Base-by-base conservation (phyloP, 768 basidiomycete species). In the Lyophyllum atratum region DNA sequence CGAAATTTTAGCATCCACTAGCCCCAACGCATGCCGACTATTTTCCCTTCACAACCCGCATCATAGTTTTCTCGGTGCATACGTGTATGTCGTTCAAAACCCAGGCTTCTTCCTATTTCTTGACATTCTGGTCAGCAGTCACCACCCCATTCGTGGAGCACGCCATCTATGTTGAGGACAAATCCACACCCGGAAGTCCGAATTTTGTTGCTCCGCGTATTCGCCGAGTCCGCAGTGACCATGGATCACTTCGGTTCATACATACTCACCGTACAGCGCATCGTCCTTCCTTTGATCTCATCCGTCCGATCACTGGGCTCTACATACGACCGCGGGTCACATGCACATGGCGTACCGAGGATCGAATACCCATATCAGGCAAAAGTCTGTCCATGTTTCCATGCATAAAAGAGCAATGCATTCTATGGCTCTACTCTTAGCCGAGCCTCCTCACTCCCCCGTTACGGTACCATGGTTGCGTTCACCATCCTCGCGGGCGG, bases 401-500 rank as follows among this genome's bases (percentile, higher is more conserved):
- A 47, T 7, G 8, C 43, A 47, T 48, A 48, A 48, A 40, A 39
- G 22, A 12, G 14, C 28, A 19, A 34, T 34, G 37, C 34, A 11
- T 34, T 4, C 28, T 8, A 19, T 0, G 10, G 24, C 37, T 22
- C 55, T 17, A 24, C 49, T 33, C 17, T 29, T 33, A 17, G 22
- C 26, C 29, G 4, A 33, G 4, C 28, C 25, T 25, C 25, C 28
- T n/a, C 39, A 7, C 34, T 12, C 15, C 21, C 10, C 5, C 11
- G 37, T 5, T 28, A 10, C 15, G 28, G 10, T 9, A 21, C 29
- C 43, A 89, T 89, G 87, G 87, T 89, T 62, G 78, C 82, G 53
- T 83, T 86, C 65, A 86, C 77, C 4, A 85, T 90, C 59, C 76
- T 89, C 33, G 87, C 87, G 28, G 87, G 87, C 31, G 87, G 87